These are phyloP conservation scores for Phytophthora macrochlamydospora DNA, from an alignment of 352 stramenopile species.

Conservation along the genomic window DNA sequence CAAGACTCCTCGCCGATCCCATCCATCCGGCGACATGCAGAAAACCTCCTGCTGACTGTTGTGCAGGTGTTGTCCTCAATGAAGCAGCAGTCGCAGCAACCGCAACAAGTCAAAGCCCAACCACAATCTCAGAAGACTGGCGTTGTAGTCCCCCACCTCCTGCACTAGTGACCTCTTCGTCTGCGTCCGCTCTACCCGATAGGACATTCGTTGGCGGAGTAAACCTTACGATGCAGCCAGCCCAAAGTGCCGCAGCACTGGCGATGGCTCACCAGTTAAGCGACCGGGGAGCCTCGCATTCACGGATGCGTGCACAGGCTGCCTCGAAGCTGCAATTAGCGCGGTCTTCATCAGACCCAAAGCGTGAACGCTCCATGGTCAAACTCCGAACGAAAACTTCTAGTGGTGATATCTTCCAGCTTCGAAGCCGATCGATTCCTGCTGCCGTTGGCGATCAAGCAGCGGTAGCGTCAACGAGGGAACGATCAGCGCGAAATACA, in stretches of 20 bases:
- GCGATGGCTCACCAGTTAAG: constrained; percentile 35
- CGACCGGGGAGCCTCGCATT: constrained; percentile 35
- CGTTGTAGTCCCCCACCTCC: constrained; percentile 25
- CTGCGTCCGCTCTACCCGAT: constrained; percentile 32
- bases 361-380: constrained; percentile 67
- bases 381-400: constrained; percentile 66
- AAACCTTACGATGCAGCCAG: constrained; percentile 21
- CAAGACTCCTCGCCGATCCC: constrained; percentile 72
- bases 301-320: constrained; percentile 49
- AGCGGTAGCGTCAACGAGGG: constrained; percentile 23
- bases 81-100: constrained; percentile 46
- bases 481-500: constrained; percentile 22
- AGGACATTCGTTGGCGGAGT: constrained; percentile 12
- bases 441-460: constrained; percentile 23
- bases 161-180: constrained; percentile 35
- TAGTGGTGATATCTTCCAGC: constrained; percentile 59
- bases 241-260: constrained; percentile 28
- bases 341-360: constrained; percentile 78
- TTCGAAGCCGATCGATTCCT: constrained; percentile 42
- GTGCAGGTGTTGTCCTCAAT: constrained; percentile 63
- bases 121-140: constrained; percentile 18
- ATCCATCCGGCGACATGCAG: constrained; percentile 78
- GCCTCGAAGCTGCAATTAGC: constrained; percentile 70
- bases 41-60: constrained; percentile 70
- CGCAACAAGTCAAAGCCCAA: constrained; percentile 26